phyloP scores from a whole-genome alignment of 805 yeast species.

The Kodamaea hsintzibuensis region DNA sequence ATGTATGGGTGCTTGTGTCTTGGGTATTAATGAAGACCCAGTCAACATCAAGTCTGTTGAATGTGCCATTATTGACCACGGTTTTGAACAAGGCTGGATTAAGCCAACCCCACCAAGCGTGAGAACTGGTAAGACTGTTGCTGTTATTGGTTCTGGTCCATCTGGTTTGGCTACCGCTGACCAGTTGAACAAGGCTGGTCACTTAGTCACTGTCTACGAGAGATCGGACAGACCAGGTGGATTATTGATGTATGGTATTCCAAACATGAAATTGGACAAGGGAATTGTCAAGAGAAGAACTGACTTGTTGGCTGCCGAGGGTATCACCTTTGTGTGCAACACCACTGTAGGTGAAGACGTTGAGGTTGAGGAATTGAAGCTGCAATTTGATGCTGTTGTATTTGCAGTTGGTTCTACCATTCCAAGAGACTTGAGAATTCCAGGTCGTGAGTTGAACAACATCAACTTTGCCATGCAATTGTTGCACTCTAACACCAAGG shows the following conservation, averaged over 20 bases:
- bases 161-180: conserved; percentile 97
- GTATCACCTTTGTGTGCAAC: conserved; percentile 73
- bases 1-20: conserved; percentile 92
- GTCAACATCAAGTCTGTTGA: conserved; percentile 97
- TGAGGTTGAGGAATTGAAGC: conserved; percentile 65
- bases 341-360: conserved; percentile 85
- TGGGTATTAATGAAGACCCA: conserved; percentile 91
- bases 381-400: conserved; percentile 76
- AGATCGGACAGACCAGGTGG: conserved; percentile 97
- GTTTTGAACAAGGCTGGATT: conserved; percentile 96
- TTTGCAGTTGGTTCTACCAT: conserved; percentile 94
- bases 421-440: conserved; percentile 91
- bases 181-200: conserved; percentile 96
- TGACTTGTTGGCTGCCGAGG: conserved; percentile 87
- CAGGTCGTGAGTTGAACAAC: conserved; percentile 88
- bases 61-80: conserved; percentile 94
- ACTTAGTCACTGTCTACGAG: conserved; percentile 86
- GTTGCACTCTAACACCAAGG: conserved; percentile 84
- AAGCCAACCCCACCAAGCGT: conserved; percentile 73
- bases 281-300: conserved; percentile 89
- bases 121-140: conserved; percentile 85
- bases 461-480: conserved; percentile 95
- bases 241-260: conserved; percentile 97
- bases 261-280: conserved; percentile 97
- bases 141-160: conserved; percentile 95